Base-by-base conservation (phyloP, 441 rosid genomes). In the Bruguiera hainesii region DNA sequence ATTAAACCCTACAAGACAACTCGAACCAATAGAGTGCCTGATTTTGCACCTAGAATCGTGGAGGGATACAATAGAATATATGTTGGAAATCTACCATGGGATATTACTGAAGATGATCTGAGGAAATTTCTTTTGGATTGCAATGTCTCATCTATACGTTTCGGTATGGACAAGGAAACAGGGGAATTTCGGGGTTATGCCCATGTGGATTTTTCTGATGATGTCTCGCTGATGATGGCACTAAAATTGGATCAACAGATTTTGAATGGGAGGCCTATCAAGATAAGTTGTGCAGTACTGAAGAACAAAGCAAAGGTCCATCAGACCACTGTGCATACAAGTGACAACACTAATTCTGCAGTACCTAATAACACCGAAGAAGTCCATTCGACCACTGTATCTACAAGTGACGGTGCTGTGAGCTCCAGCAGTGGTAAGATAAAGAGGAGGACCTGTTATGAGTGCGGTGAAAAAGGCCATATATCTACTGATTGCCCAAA, bases 21-120 rank as follows among this genome's bases (percentile, higher is more conserved):
- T 63, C 84, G 78, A 63, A 67, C 71, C 59, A 76, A 46, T 48
- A 85, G 75, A 68, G 68, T 74, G 42, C 51, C 86, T 10, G 82
- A 86, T 63, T 89, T 91, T 53, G 76, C 76, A 48, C 95, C 96
- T 6, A 73, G 80, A 61, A 76, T 94, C 63, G 82, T 91, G 48
- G 87, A 88, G 66, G 98, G 97, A 49, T 94, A 94, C 83, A 83
- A 94, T 69, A 88, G 96, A 71, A 74, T 91, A 59, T 94, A 91
- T 64, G 71, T 87, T 48, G 98, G 96, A 68, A 91, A 94, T 71
- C 73, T 94, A 73, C 79, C 96, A 21, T 91, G 96, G 96, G 96
- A 94, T 75, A 79, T 91, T 64, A 87, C 89, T 0, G 97, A 91
- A 76, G 89, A 82, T 25, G 90, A 91, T 56, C 68, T 94, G 61